Percentiles rank a stretch among this genome's conserved stretches.
Evolutionary conservation across 78 protist species (phyloP).

Genomic region (Dictyostelium brefeldianum): DNA sequence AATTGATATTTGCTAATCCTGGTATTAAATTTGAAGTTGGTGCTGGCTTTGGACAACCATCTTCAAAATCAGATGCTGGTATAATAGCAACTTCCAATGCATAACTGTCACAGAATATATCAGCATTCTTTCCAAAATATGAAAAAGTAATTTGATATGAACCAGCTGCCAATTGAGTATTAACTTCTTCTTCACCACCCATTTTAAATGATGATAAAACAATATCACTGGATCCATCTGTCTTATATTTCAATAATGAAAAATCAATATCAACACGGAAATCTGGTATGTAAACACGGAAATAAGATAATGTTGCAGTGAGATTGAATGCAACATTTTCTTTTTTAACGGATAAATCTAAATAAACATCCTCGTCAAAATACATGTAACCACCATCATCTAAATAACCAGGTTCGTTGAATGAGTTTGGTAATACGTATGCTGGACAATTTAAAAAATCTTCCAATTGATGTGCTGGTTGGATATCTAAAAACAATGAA

Average conservation of each 20-base stretch:
- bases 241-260: background rate
- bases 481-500: constrained; percentile 43
- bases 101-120: constrained; percentile 60
- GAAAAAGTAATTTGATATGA: background rate
- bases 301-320: background rate
- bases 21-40: background rate
- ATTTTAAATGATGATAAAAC: constrained; percentile 24
- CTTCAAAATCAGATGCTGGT: background rate
- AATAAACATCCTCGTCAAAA: constrained; percentile 45
- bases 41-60: background rate
- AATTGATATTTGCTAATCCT: background rate
- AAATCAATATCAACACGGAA: constrained; percentile 73
- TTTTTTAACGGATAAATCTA: constrained; percentile 9
- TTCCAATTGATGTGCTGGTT: constrained; percentile 46
- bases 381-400: constrained; percentile 72
- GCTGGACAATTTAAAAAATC: constrained; percentile 51
- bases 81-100: constrained; percentile 47
- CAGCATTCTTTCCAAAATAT: constrained; percentile 56
- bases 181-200: constrained; percentile 69
- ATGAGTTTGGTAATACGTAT: constrained; percentile 5
- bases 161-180: constrained; percentile 20
- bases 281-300: constrained; percentile 49
- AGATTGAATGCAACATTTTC: constrained; percentile 32
- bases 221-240: background rate
- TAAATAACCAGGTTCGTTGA: constrained; percentile 27